Conservation (phyloP, 805 yeast species). For the Tetrapisispora iriomotensis region DNA sequence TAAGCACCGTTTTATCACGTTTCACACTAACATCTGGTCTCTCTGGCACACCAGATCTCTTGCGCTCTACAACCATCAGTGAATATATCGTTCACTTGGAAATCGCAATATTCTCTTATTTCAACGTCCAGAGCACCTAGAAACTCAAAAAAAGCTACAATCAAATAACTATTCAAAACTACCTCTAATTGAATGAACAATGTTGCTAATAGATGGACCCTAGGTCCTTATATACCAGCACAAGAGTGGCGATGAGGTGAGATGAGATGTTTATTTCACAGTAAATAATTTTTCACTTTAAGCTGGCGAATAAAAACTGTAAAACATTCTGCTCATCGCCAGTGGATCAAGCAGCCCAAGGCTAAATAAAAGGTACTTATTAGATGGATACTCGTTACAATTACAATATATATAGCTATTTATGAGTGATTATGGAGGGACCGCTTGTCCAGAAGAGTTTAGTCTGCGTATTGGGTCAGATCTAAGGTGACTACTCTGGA, state of each 20-base stretch:
- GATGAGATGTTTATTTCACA: neutral
- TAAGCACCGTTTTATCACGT: neutral
- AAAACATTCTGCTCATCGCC: no score
- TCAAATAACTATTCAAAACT: no score
- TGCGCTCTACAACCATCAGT: no score
- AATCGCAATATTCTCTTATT: no score
- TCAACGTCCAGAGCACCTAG: no score
- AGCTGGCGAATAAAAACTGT: neutral
- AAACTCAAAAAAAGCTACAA: no score
- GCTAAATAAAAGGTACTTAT: no score
- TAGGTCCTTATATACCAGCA: neutral
- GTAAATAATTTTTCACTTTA: slow-evolving; percentile 6
- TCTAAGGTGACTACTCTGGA: slow-evolving; percentile 69
- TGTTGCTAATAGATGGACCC: no score
- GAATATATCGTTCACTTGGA: no score
- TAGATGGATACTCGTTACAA: no score
- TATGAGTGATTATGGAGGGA: neutral
- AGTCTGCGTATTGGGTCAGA: slow-evolving; percentile 48
- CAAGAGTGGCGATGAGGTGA: neutral
- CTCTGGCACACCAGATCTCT: neutral
- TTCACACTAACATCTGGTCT: neutral
- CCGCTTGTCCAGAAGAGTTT: neutral
- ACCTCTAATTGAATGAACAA: no score
- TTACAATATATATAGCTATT: neutral
- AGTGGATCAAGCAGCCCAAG: no score